phyloP scores from a whole-genome alignment of 306 rosid genomes.

The Cucurbita ficifolia region DNA sequence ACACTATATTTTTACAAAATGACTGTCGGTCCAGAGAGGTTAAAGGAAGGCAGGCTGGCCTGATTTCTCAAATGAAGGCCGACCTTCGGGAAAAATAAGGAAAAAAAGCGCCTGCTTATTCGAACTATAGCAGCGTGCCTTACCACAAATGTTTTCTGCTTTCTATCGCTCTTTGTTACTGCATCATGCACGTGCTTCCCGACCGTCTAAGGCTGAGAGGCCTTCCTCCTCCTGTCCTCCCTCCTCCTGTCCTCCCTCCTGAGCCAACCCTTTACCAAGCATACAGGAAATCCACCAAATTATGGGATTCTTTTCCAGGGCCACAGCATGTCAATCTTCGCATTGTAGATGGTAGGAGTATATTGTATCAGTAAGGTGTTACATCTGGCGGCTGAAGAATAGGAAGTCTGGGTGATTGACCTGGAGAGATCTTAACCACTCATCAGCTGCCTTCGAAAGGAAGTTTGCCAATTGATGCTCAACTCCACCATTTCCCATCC shows the following conservation, averaged over 20 bases:
- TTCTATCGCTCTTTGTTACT: not conserved
- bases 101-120: not conserved
- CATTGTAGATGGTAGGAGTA: not conserved
- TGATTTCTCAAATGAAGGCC: not conserved
- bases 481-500: conserved; percentile 17
- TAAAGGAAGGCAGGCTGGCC: not conserved
- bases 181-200: not conserved
- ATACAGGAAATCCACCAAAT: not conserved
- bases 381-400: conserved; percentile 19
- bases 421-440: conserved; percentile 32
- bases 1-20: not conserved
- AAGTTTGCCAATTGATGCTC: conserved; percentile 26
- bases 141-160: not conserved
- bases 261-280: not conserved
- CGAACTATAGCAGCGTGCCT: not conserved
- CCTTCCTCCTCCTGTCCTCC: not conserved
- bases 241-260: not conserved
- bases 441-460: conserved; percentile 28
- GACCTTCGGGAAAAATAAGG: not conserved
- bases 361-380: not conserved
- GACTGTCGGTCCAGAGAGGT: not conserved
- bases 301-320: not conserved
- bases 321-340: not conserved
- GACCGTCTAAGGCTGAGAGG: not conserved
- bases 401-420: conserved; percentile 36